Evolutionary conservation across 805 yeast species (phyloP), one percentile per base, ranked within the genome.

Genomic region (Pichia membranifaciens): DNA sequence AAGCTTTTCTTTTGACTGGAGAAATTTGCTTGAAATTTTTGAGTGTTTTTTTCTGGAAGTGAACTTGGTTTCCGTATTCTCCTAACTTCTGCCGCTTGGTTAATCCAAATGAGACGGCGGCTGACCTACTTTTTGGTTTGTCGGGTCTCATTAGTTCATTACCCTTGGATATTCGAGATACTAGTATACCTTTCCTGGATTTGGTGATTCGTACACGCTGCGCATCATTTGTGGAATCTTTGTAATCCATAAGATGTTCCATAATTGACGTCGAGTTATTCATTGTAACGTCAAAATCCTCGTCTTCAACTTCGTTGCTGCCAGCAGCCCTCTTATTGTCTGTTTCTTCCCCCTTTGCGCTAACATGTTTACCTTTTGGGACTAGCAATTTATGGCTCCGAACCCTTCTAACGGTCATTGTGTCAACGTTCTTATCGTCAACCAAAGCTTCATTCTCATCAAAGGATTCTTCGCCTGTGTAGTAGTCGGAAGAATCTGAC

Each of bases 211-310:
- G 29, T 9, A 8, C 10, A 6, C 23, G 32, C 7, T 18, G 16
- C 29, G 10, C 22, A 20, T 31, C 20, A 16, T 41, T 21, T 29
- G 8, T 12, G 7, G 37, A 23, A 3, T 41, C 37, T 3, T 17
- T 41, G 15, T 17, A 41, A 4, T 41, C 43, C 18, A 41, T 43
- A 6, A 22, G 34, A 34, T 43, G 45, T 36, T 43, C 45, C 31
- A 43, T 23, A 17, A 43, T 43, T 8, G 45, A 43, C 7, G 45
- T 43, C 5, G 45, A 25, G 21, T 43, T 43, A 9, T 17, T 36
- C 45, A 43, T 43, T 3, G 43, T 41, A 5, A 32, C 12, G 20
- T 41, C 35, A 41, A 41, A 10, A 18, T 40, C 20, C 5, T 40
- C 43, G 20, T 10, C 4, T 25, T 40, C 22, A 23, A 23, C 3